phyloP scores from a whole-genome alignment of 2,329 filamentous ascomycete genomes.

The Cercospora sojina region DNA sequence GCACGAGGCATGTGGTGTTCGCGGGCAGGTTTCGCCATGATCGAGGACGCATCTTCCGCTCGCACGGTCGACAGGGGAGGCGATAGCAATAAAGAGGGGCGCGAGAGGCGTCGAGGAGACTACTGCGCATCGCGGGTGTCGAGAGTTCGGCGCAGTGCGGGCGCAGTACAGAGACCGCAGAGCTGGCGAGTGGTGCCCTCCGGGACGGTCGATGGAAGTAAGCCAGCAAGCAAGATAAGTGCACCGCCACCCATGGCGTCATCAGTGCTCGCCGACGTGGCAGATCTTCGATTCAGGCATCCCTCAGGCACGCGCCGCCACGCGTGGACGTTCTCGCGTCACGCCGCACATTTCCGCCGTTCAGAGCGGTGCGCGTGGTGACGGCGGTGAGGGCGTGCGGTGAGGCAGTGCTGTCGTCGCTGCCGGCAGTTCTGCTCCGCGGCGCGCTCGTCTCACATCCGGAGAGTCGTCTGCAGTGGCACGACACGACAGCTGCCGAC shows the following conservation, averaged over 20 bases:
- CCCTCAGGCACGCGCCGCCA: not conserved
- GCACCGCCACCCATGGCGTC: not conserved
- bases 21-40: constrained; percentile 12
- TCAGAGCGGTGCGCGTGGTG: not conserved
- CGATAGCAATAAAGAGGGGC: not conserved
- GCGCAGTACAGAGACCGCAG: not conserved
- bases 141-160: not conserved
- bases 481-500: not conserved
- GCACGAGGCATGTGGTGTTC: constrained; percentile 10
- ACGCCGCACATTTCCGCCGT: not conserved
- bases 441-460: not conserved
- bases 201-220: not conserved
- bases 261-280: not conserved
- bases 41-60: constrained; percentile 6
- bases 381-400: not conserved
- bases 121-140: constrained; percentile 1
- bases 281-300: not conserved
- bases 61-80: not conserved
- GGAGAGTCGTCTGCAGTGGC: not conserved
- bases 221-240: not conserved
- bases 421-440: not conserved
- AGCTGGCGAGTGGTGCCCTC: not conserved
- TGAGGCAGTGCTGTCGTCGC: not conserved
- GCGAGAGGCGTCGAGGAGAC: not conserved
- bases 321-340: not conserved